Percentiles rank a stretch among this genome's conserved stretches.
phyloP scores from a whole-genome alignment of 139 green algal genomes.

The Micractinium sp. region DNA sequence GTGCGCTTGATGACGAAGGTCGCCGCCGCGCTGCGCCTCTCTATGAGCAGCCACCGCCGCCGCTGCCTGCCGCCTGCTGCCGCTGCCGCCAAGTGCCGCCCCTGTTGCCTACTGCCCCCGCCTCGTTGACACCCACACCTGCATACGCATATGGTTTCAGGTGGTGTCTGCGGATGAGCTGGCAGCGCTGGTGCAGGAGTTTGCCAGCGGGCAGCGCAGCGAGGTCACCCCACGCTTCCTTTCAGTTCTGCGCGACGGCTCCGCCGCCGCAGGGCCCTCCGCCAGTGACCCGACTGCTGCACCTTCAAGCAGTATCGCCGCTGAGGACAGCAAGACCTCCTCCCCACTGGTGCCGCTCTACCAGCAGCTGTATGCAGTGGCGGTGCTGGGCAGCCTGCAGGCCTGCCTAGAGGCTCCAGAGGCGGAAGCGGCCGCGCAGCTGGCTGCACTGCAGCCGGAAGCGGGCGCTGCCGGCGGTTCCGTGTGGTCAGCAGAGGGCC shows the following conservation, averaged over 20 bases:
- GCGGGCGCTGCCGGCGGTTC: background rate
- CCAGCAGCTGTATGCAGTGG: constrained; percentile 35
- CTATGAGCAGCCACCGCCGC: background rate
- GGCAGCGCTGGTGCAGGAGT: constrained; percentile 7
- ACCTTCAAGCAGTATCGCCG: background rate
- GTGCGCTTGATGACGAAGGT: background rate
- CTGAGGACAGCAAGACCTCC: background rate
- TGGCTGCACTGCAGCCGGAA: background rate
- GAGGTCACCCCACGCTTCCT: constrained; percentile 4
- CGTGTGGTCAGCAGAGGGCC: background rate
- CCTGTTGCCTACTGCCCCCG: too few species aligned
- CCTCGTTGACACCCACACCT: background rate
- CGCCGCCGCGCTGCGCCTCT: background rate
- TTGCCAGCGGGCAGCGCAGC: background rate
- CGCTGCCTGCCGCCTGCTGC: background rate
- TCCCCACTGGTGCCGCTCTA: constrained; percentile 4
- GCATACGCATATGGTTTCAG: background rate
- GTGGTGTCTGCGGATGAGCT: constrained; percentile 34
- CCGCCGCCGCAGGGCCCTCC: background rate
- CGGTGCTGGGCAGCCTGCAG: constrained; percentile 10
- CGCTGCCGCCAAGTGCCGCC: background rate
- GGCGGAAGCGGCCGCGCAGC: background rate
- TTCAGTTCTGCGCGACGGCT: background rate
- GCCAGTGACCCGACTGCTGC: background rate
- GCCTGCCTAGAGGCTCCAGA: constrained; percentile 14